Evolutionary conservation across 352 stramenopile genomes (phyloP).

Genomic region (Aphanomyces cochlioides): DNA sequence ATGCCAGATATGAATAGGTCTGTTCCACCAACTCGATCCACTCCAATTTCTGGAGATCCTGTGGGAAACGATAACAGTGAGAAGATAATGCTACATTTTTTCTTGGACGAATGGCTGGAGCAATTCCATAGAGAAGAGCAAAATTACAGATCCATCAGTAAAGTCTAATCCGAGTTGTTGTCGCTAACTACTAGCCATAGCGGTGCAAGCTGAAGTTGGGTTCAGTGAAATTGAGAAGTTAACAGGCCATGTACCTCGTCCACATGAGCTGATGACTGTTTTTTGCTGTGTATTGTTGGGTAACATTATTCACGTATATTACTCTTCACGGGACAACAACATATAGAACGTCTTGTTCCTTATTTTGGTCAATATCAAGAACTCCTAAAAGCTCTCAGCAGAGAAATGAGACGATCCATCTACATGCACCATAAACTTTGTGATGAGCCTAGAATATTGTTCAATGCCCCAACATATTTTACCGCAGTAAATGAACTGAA

Average conservation of each 20-base stretch:
- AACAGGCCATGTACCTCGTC: conserved; percentile 48
- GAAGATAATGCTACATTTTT: conserved; percentile 48
- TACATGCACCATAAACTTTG: conserved; percentile 35
- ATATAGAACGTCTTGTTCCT: conserved; percentile 47
- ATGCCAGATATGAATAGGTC: background rate
- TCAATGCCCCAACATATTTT: conserved; percentile 48
- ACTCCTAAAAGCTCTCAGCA: conserved; percentile 43
- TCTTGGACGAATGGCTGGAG: conserved; percentile 59
- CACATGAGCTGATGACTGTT: conserved; percentile 57
- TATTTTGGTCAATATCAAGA: conserved; percentile 55
- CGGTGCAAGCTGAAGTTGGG: conserved; percentile 55
- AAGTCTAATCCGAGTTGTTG: background rate
- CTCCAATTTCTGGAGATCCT: background rate
- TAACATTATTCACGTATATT: conserved; percentile 27
- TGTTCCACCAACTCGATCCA: background rate
- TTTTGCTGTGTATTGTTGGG: conserved; percentile 55
- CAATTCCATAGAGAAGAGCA: conserved; percentile 49
- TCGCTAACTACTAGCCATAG: conserved; percentile 31
- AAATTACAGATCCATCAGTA: conserved; percentile 66
- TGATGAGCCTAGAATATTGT: background rate
- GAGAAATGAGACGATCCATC: conserved; percentile 45
- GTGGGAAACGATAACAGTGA: conserved; percentile 44
- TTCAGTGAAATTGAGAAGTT: conserved; percentile 60
- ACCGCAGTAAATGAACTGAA: conserved; percentile 55
- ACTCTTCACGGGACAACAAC: background rate